Percentiles rank a stretch among this genome's conserved stretches.
phyloP scores from a whole-genome alignment of 225 moss, liverwort and hornwort species.

The Pleurozium schreberi region DNA sequence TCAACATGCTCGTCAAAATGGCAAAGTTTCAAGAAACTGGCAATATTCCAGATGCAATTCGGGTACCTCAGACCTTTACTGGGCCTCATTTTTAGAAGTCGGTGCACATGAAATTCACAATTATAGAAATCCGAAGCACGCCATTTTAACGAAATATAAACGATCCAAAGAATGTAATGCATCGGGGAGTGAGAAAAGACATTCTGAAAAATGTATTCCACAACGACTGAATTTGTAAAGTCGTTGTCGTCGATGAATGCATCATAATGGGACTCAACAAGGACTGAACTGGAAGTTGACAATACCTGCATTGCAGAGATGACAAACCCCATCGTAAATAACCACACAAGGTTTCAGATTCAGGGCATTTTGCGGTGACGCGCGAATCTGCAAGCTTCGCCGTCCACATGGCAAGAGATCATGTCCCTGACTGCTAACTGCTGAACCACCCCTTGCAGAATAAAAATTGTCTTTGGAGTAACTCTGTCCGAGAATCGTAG shows the following conservation, averaged over 20 bases:
- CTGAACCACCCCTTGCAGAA: not conserved
- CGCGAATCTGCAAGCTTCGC: constrained; percentile 16
- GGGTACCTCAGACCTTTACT: not conserved
- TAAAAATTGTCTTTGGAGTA: not conserved
- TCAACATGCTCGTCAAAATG: not conserved
- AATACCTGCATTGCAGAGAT: constrained; percentile 52
- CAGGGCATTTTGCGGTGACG: constrained; percentile 11
- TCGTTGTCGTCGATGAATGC: not conserved
- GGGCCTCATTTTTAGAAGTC: not conserved
- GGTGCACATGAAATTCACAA: not conserved
- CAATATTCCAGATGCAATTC: not conserved
- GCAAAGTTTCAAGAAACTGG: not conserved
- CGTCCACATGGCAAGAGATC: not conserved
- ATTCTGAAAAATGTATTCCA: not conserved
- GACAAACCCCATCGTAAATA: constrained; percentile 48
- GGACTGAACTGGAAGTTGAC: not conserved
- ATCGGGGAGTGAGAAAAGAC: not conserved
- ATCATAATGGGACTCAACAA: not conserved
- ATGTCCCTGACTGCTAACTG: not conserved
- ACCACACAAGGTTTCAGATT: constrained; percentile 40
- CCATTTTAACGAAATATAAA: not conserved
- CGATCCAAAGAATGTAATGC: not conserved
- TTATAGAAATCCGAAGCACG: not conserved
- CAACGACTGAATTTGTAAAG: not conserved
- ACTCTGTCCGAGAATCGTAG: not conserved